phyloP scores from a whole-genome alignment of 495 filamentous ascomycete genomes.

The Penicillium soppii region DNA sequence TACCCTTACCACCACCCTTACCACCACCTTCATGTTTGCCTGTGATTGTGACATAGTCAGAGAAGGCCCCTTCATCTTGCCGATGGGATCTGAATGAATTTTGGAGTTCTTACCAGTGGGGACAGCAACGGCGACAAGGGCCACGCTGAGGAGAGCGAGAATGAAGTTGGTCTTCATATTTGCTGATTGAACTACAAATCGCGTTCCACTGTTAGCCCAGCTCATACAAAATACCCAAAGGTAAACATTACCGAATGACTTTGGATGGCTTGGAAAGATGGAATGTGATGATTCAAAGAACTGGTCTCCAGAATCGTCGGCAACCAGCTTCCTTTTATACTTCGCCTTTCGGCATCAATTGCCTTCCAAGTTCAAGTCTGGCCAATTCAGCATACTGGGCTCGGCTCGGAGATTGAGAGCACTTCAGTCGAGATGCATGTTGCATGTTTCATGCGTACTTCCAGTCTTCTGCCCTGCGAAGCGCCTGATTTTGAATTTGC shows the following conservation, averaged over 20 bases:
- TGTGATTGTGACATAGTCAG: not conserved
- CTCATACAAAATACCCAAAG: too few relatives aligned
- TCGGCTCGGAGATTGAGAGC: not conserved
- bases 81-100: not conserved
- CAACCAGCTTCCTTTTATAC: not conserved
- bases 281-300: not conserved
- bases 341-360: not conserved
- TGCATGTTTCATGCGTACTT: not conserved
- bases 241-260: not conserved
- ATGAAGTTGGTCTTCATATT: slow-evolving; percentile 3
- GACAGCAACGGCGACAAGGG: not conserved
- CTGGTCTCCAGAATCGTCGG: not conserved
- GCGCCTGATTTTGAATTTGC: not conserved
- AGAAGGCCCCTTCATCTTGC: too few relatives aligned
- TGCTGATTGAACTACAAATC: not conserved
- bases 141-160: not conserved
- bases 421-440: not conserved
- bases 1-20: not conserved
- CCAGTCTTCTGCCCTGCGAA: not conserved
- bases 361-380: not conserved
- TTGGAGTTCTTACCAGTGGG: not conserved
- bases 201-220: not conserved
- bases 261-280: not conserved
- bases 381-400: not conserved
- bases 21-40: not conserved